Percentiles rank a stretch among this genome's conserved stretches.
Evolutionary conservation across 2,329 filamentous ascomycete species (phyloP).

Genomic region (Paecilomyces formosus): DNA sequence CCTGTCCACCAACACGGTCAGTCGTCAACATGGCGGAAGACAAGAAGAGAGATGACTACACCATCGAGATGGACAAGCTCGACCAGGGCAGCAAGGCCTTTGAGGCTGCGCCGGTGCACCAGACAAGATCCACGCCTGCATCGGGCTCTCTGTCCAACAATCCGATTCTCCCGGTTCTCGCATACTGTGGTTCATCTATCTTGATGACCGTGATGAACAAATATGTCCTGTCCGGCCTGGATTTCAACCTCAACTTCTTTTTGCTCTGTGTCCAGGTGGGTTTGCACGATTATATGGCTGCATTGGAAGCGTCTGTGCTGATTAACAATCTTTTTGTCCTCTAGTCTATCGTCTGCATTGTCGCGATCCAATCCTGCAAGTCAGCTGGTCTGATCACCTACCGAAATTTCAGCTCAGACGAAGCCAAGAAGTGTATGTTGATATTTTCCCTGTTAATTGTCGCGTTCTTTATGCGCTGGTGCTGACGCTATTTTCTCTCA

Average conservation of each 20-base stretch:
- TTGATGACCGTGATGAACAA: slow-evolving; percentile 99
- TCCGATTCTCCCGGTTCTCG: slow-evolving; percentile 70
- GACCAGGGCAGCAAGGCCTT: slow-evolving; percentile 44
- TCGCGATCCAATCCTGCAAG: slow-evolving; percentile 77
- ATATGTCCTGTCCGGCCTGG: slow-evolving; percentile 83
- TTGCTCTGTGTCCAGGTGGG: slow-evolving; percentile 85
- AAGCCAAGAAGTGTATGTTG: slow-evolving; percentile 94
- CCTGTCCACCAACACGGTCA: not conserved
- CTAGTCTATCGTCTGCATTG: slow-evolving; percentile 82
- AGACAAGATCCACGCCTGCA: slow-evolving; percentile 23
- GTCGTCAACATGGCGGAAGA: slow-evolving; percentile 68
- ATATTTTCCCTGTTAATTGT: slow-evolving; percentile 21
- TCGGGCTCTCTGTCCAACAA: slow-evolving; percentile 59
- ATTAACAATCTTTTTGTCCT: slow-evolving; percentile 4
- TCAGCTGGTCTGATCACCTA: slow-evolving; percentile 73
- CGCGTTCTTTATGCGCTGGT: not conserved
- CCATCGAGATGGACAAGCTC: slow-evolving; percentile 60
- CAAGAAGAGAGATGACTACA: slow-evolving; percentile 74
- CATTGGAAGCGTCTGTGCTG: not conserved
- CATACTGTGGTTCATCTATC: slow-evolving; percentile 94
- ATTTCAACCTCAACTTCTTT: slow-evolving; percentile 96
- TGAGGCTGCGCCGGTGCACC: slow-evolving; percentile 31
- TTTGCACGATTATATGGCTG: slow-evolving; percentile 1
- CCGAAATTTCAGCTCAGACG: slow-evolving; percentile 74
- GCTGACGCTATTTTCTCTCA: slow-evolving; percentile 27